phyloP scores from a whole-genome alignment of 805 yeast genomes.

The Cyberlindnera misumaiensis region DNA sequence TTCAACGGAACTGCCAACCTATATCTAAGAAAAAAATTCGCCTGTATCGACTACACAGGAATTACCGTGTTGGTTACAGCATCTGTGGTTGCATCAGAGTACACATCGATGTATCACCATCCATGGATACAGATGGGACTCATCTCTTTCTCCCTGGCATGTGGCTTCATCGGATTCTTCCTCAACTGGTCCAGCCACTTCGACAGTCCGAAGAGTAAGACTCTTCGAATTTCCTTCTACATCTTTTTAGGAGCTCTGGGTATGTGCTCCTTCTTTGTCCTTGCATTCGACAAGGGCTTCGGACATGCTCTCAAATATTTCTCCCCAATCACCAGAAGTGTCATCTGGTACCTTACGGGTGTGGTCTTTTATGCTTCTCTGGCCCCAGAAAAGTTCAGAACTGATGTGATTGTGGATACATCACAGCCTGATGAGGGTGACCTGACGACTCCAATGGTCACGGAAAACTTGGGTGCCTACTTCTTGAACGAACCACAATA shows the following conservation, averaged over 20 bases:
- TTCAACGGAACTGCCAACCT: constrained; percentile 70
- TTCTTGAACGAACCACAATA: constrained; percentile 35
- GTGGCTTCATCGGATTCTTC: constrained; percentile 66
- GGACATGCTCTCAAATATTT: constrained; percentile 46
- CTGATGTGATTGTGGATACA: constrained; percentile 54
- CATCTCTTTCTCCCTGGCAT: constrained; percentile 52
- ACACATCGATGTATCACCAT: constrained; percentile 62
- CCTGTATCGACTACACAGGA: constrained; percentile 94
- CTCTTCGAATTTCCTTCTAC: constrained; percentile 74
- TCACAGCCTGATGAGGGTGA: constrained; percentile 30
- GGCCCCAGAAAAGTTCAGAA: constrained; percentile 84
- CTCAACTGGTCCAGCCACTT: constrained; percentile 92
- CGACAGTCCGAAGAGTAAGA: constrained; percentile 80
- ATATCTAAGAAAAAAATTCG: constrained; percentile 61
- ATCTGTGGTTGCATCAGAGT: constrained; percentile 81
- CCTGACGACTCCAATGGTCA: constrained; percentile 25
- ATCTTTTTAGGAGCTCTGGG: constrained; percentile 75
- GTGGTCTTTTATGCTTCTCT: constrained; percentile 82
- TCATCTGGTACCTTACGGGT: constrained; percentile 72
- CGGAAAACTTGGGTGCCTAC: constrained; percentile 28
- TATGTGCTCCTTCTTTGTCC: constrained; percentile 51
- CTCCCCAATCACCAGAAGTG: constrained; percentile 63
- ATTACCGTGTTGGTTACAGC: constrained; percentile 87
- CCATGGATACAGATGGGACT: constrained; percentile 42
- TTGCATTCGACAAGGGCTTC: constrained; percentile 50